Conservation (phyloP, 768 basidiomycete species). For the Coprinopsis marcescibilis region DNA sequence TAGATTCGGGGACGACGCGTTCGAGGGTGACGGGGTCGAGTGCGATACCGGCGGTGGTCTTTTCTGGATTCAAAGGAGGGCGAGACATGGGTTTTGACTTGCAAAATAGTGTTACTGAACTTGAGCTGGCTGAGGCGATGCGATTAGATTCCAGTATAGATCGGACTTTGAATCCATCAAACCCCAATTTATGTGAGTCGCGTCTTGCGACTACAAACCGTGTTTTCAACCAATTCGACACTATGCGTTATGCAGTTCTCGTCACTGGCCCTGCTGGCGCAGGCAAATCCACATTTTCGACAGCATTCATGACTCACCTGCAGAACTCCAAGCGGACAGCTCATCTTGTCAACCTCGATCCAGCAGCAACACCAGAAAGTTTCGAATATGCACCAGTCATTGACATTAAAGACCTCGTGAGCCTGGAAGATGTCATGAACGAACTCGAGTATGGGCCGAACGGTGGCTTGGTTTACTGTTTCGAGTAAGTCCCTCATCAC, state of each 20-base stretch:
- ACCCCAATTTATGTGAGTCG: conserved; percentile 2
- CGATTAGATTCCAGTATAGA: conserved; percentile 8
- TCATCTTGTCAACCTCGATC: conserved; percentile 96
- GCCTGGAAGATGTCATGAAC: conserved; percentile 91
- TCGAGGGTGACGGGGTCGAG: conserved; percentile 82
- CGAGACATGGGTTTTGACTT: conserved; percentile 51
- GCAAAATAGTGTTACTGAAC: neutral
- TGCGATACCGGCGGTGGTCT: conserved; percentile 72
- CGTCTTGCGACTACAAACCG: neutral
- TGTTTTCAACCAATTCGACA: conserved; percentile 5
- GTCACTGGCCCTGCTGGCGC: conserved; percentile 97
- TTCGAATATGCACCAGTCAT: conserved; percentile 92
- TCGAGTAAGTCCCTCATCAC: conserved; percentile 80
- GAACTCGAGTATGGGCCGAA: conserved; percentile 96
- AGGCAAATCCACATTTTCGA: conserved; percentile 93
- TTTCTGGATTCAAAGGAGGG: conserved; percentile 69
- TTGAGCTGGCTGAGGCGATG: neutral
- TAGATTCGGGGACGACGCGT: conserved; percentile 83
- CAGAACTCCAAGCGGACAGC: conserved; percentile 73
- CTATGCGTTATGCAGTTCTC: conserved; percentile 84
- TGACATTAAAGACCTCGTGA: conserved; percentile 91
- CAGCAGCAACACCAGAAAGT: conserved; percentile 78
- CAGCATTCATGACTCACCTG: conserved; percentile 85
- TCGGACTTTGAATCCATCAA: conserved; percentile 28
- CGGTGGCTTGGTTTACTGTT: conserved; percentile 95